Percentiles rank a stretch among this genome's conserved stretches.
These are phyloP conservation scores for Rhinocladiella mackenziei DNA, from an alignment of 2,329 filamentous ascomycete genomes.

Conservation along the genomic window DNA sequence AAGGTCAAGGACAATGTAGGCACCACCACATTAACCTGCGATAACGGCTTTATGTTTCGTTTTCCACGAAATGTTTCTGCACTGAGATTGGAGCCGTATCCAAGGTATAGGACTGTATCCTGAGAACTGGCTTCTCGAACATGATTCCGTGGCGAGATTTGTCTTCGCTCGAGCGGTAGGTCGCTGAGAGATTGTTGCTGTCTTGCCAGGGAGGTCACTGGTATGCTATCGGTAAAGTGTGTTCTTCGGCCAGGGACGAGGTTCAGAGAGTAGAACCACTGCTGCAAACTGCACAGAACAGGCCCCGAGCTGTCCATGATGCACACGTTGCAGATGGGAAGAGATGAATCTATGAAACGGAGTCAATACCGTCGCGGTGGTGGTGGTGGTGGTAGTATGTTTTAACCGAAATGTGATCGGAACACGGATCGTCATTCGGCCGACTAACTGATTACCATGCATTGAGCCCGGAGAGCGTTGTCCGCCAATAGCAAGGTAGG, in stretches of 20 bases:
- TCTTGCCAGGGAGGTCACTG: slow-evolving; percentile 17
- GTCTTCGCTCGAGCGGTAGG: slow-evolving; percentile 4
- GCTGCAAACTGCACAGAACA: slow-evolving; percentile 9
- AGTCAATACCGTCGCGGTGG: too few species aligned
- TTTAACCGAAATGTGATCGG: too few species aligned
- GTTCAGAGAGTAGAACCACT: slow-evolving; percentile 15
- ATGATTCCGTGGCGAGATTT: background rate
- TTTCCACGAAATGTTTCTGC: slow-evolving; percentile 72
- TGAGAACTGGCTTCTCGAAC: background rate
- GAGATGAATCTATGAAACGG: background rate
- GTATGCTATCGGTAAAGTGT: slow-evolving; percentile 6
- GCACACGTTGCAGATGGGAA: too few species aligned
- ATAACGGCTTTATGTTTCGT: slow-evolving; percentile 76
- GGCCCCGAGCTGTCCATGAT: slow-evolving; percentile 4
- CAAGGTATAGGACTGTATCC: slow-evolving; percentile 69
- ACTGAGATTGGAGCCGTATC: slow-evolving; percentile 87
- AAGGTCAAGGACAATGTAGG: slow-evolving; percentile 77
- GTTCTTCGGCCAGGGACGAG: background rate
- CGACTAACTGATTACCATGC: background rate
- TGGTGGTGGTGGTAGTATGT: too few species aligned
- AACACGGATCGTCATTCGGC: too few species aligned
- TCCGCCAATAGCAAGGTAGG: too few species aligned
- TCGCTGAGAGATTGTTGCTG: slow-evolving; percentile 19
- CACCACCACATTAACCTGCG: slow-evolving; percentile 74
- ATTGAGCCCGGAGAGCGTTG: too few species aligned